Conservation (phyloP, 2,329 filamentous ascomycete species). For the Penicillium sumatraense region DNA sequence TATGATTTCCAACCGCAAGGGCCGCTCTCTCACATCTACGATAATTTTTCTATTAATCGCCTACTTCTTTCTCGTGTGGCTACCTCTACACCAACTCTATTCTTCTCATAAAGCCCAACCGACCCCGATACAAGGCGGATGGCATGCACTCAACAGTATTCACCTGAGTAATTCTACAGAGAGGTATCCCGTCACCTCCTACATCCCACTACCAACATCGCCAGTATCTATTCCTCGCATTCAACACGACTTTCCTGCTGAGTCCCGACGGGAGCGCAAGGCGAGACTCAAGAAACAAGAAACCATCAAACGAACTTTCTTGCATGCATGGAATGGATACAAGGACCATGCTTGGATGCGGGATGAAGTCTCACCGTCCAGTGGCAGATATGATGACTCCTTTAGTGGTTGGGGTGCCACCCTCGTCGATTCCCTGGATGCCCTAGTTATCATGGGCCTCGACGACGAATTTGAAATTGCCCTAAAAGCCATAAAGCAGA, state of each 20-base stretch:
- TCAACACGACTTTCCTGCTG: slow-evolving; percentile 71
- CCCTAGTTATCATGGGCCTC: slow-evolving; percentile 82
- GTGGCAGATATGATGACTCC: slow-evolving; percentile 71
- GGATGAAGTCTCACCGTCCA: slow-evolving; percentile 81
- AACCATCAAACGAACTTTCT: slow-evolving; percentile 74
- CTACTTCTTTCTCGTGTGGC: slow-evolving; percentile 26
- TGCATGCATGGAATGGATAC: slow-evolving; percentile 83
- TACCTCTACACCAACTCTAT: slow-evolving; percentile 13
- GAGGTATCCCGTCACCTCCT: slow-evolving; percentile 73
- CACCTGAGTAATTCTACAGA: slow-evolving; percentile 77
- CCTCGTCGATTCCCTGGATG: slow-evolving; percentile 80
- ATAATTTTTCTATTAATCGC: slow-evolving; percentile 19
- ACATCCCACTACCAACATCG: slow-evolving; percentile 74
- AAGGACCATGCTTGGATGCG: slow-evolving; percentile 79
- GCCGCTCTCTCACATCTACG: slow-evolving; percentile 20
- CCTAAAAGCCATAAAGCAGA: slow-evolving; percentile 67
- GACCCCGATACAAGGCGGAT: slow-evolving; percentile 14
- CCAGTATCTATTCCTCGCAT: slow-evolving; percentile 75
- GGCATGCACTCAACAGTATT: slow-evolving; percentile 20
- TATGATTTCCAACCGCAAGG: slow-evolving; percentile 31
- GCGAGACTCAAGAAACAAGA: slow-evolving; percentile 67
- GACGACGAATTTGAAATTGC: slow-evolving; percentile 79
- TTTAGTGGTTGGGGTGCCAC: slow-evolving; percentile 94
- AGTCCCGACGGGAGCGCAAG: slow-evolving; percentile 62
- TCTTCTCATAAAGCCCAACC: slow-evolving; percentile 16